phyloP scores from a whole-genome alignment of 306 rosid genomes.

The Ormosia semicastrata region DNA sequence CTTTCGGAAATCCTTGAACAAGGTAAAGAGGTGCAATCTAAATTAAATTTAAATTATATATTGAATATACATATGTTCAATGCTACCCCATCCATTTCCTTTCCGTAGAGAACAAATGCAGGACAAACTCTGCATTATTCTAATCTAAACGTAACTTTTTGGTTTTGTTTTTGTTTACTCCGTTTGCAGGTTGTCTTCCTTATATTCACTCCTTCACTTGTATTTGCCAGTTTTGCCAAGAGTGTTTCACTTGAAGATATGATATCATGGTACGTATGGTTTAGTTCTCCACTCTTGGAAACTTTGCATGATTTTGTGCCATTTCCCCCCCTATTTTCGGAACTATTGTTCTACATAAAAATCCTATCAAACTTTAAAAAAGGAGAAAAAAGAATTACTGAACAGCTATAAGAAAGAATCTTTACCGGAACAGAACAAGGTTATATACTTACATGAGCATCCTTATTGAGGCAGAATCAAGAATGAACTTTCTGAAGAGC shows the following conservation, averaged over 20 bases:
- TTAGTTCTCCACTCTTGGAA: neutral
- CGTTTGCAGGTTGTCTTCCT: conserved; percentile 73
- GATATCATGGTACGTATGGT: conserved; percentile 63
- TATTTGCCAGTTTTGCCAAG: conserved; percentile 70
- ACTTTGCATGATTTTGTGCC: neutral
- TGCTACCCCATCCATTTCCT: neutral
- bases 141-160: neutral
- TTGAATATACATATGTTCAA: neutral
- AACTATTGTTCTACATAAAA: neutral
- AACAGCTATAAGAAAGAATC: neutral
- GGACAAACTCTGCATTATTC: neutral
- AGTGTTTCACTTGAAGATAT: conserved; percentile 78
- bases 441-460: neutral
- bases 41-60: neutral
- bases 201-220: conserved; percentile 80
- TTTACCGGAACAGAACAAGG: neutral
- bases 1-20: conserved; percentile 66
- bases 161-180: too few relatives aligned
- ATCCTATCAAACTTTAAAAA: neutral
- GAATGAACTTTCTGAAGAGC: neutral
- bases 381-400: neutral
- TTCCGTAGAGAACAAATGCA: neutral
- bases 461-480: neutral
- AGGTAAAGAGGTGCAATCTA: conserved; percentile 40
- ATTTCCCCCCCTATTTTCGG: neutral